These are phyloP conservation scores for Apostasia shenzhenica DNA, from an alignment of 106 monocot species.

Conservation along the genomic window DNA sequence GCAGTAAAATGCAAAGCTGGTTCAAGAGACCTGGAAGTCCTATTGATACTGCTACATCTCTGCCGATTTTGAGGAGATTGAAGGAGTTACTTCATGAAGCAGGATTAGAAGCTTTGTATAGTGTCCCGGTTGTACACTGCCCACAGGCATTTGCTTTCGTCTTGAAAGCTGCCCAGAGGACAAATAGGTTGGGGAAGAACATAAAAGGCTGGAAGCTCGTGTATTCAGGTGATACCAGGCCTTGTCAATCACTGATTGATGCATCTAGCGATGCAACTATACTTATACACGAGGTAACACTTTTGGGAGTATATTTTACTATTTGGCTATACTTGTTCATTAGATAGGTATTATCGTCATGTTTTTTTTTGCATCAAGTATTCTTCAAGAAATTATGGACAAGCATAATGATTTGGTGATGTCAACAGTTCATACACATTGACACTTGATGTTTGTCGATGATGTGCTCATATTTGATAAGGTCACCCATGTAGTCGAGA, in stretches of 20 bases:
- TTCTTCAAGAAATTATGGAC: no score
- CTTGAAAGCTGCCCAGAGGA: constrained; percentile 48
- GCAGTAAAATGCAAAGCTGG: constrained; percentile 71
- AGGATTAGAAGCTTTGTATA: constrained; percentile 63
- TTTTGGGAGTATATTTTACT: neutral
- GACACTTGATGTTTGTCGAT: no score
- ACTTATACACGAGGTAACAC: constrained; percentile 85
- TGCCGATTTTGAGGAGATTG: constrained; percentile 40
- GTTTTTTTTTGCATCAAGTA: no score
- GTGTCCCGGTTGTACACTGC: constrained; percentile 95
- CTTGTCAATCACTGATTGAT: constrained; percentile 72
- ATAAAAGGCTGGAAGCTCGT: constrained; percentile 97
- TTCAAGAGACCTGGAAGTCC: constrained; percentile 57
- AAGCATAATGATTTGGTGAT: no score
- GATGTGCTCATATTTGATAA: no score
- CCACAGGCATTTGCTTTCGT: constrained; percentile 93
- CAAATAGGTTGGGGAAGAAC: constrained; percentile 39
- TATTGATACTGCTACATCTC: constrained; percentile 24
- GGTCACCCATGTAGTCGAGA: no score
- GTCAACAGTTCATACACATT: no score
- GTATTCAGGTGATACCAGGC: constrained; percentile 96
- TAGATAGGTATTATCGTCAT: no score
- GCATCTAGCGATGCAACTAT: constrained; percentile 84
- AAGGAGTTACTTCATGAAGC: constrained; percentile 48
- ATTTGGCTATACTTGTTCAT: neutral